Evolutionary conservation across 2,329 filamentous ascomycete species (phyloP).

Genomic region (Exophiala phaeomuriformis): DNA sequence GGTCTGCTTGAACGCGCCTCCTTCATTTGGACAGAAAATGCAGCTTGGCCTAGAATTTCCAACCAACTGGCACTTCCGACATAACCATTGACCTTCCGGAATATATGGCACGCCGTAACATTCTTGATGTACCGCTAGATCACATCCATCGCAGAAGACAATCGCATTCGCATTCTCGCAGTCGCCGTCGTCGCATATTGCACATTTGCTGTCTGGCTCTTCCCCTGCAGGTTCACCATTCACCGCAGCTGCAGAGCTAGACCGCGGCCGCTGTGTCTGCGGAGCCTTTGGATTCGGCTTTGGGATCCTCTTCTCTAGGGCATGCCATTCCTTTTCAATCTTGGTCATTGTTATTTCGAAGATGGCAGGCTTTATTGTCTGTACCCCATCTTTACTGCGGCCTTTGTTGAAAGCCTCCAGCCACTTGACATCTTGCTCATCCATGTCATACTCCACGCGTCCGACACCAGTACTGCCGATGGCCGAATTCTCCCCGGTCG

Average conservation of each 20-base stretch:
- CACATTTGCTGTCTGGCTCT: slow-evolving; percentile 94
- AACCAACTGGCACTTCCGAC: slow-evolving; percentile 91
- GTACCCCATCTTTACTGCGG: slow-evolving; percentile 65
- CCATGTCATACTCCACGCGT: slow-evolving; percentile 98
- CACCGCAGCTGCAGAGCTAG: slow-evolving; percentile 87
- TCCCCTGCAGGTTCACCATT: slow-evolving; percentile 86
- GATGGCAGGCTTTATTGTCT: slow-evolving; percentile 81
- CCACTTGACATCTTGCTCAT: slow-evolving; percentile 98
- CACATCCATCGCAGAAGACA: slow-evolving; percentile 97
- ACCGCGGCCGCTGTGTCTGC: slow-evolving; percentile 85
- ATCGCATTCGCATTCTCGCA: slow-evolving; percentile 99
- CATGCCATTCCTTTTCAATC: slow-evolving; percentile 98
- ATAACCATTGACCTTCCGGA: slow-evolving; percentile 96
- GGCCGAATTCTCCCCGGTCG: slow-evolving; percentile 53
- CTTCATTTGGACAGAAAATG: slow-evolving; percentile 96
- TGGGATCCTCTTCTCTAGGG: slow-evolving; percentile 88
- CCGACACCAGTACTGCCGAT: slow-evolving; percentile 54
- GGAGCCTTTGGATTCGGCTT: slow-evolving; percentile 95
- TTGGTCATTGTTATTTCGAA: slow-evolving; percentile 98
- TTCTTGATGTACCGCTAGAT: slow-evolving; percentile 95
- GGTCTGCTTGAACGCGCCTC: slow-evolving; percentile 97
- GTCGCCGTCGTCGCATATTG: slow-evolving; percentile 97
- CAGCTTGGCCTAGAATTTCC: slow-evolving; percentile 88
- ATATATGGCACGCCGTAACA: slow-evolving; percentile 99
- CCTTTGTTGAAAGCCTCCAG: slow-evolving; percentile 73